Evolutionary conservation across 1,284 basidiomycete genomes (phyloP).

Genomic region (Apiotrichum porosum): DNA sequence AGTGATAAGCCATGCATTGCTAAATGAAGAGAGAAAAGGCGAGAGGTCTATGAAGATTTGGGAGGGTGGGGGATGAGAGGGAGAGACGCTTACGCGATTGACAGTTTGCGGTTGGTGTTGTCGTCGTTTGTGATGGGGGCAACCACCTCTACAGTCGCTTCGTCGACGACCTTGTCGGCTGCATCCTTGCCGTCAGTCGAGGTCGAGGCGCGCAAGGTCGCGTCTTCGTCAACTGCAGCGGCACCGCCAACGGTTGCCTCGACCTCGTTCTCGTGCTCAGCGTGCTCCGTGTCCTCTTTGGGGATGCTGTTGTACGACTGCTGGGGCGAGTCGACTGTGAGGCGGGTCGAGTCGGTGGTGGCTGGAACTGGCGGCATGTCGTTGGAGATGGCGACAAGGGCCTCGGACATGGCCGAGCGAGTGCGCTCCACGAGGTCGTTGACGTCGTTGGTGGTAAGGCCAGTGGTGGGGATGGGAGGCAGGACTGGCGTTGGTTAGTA

Average conservation of each 20-base stretch:
- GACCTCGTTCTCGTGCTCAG: conserved; percentile 2
- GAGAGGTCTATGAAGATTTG: background rate
- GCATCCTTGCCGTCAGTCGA: conserved; percentile 1
- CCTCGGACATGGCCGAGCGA: conserved; percentile 47
- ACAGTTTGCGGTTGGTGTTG: conserved; percentile 10
- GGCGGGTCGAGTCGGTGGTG: background rate
- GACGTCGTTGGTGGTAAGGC: conserved; percentile 50
- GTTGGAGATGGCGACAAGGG: conserved; percentile 37
- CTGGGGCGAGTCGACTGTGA: conserved; percentile 2
- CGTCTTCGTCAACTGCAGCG: conserved; percentile 1
- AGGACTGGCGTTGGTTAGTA: conserved; percentile 53
- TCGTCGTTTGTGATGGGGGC: background rate
- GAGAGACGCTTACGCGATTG: conserved; percentile 24
- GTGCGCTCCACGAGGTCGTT: conserved; percentile 49
- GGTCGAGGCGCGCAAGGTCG: too few species aligned
- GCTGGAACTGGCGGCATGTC: background rate
- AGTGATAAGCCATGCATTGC: conserved; percentile 33
- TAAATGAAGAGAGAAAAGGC: background rate
- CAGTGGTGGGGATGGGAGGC: conserved; percentile 51
- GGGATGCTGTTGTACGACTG: background rate
- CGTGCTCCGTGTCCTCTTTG: background rate
- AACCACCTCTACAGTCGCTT: background rate
- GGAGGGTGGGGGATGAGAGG: background rate
- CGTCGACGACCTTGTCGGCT: conserved; percentile 2
- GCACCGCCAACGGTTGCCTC: background rate